Evolutionary conservation across 345 rosid species (phyloP).

Genomic region (Populus alba): DNA sequence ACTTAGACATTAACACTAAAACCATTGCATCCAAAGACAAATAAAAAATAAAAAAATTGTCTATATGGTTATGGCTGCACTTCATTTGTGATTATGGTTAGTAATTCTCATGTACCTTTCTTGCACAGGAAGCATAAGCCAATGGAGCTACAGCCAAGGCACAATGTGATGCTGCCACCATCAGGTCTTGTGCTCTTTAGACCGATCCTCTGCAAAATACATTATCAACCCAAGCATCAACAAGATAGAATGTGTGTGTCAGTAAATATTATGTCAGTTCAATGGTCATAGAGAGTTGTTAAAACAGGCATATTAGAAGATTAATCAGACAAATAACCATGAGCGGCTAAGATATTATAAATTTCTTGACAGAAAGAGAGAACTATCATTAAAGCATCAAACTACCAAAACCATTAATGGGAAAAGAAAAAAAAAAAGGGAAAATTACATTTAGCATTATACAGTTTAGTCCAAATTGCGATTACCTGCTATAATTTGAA

Average conservation of each 20-base stretch:
- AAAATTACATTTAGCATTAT: no score
- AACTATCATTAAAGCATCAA: constrained; percentile 9
- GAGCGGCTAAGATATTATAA: no score
- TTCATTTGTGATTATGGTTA: constrained; percentile 2
- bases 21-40: not conserved
- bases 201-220: constrained; percentile 92
- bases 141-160: constrained; percentile 98
- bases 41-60: not conserved
- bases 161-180: constrained; percentile 98
- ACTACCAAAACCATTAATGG: not conserved
- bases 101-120: constrained; percentile 52
- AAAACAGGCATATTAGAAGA: no score
- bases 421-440: not conserved
- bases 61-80: not conserved
- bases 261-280: not conserved
- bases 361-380: not conserved
- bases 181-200: constrained; percentile 88
- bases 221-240: constrained; percentile 21
- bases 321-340: no score
- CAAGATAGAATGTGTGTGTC: not conserved
- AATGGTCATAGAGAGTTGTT: no score
- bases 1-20: not conserved
- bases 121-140: constrained; percentile 97
- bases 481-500: no score
- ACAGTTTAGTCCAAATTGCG: no score